A percentile compares a stretch with the other conserved stretches of the same genome.
Conservation (phyloP, 108 stramenopile genomes). For the Aurantiochytrium sp. region DNA sequence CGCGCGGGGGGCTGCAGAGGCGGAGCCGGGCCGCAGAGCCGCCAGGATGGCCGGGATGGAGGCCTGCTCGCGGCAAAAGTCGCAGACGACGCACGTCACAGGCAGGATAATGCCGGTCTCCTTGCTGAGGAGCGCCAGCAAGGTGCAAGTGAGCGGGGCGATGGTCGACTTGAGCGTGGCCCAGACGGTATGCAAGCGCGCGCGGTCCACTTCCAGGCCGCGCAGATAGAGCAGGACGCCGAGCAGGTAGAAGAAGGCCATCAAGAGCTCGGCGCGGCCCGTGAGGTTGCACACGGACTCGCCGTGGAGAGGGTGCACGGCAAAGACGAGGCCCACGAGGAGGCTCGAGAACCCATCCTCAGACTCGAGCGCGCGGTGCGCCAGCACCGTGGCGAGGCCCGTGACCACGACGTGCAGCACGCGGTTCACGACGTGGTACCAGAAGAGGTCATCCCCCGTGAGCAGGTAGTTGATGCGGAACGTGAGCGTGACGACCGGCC, state of each 20-base stretch:
- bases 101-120: background rate
- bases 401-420: background rate
- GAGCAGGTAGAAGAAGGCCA: background rate
- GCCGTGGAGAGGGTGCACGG: background rate
- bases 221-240: background rate
- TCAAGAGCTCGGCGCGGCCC: background rate
- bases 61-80: background rate
- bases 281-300: background rate
- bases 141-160: background rate
- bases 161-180: background rate
- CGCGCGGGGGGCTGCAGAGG: background rate
- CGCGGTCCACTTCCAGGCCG: background rate
- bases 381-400: background rate
- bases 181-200: background rate
- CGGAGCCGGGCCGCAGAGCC: background rate
- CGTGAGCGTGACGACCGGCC: background rate
- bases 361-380: background rate
- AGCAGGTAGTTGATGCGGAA: background rate
- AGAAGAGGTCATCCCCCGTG: background rate
- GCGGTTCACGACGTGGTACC: constrained; percentile 1
- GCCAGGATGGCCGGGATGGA: background rate
- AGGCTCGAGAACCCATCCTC: background rate
- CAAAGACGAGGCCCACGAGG: background rate
- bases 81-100: background rate
- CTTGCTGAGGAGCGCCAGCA: background rate